Percentiles rank a stretch among this genome's conserved stretches.
Evolutionary conservation across 2,329 filamentous ascomycete genomes (phyloP).

Genomic region (Helminthosporium solani): DNA sequence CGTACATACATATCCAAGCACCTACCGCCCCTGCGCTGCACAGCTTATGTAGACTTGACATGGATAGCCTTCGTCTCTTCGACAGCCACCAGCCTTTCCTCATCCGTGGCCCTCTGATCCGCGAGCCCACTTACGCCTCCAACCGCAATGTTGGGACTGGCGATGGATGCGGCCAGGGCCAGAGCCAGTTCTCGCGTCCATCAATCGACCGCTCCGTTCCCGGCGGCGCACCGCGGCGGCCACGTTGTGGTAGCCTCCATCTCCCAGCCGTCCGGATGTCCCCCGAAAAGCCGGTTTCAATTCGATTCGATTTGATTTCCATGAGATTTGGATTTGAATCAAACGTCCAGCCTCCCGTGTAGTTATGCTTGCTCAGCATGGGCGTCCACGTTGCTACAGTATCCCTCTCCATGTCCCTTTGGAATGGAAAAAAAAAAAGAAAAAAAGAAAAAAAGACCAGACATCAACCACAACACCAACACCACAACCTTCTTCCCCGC

Average conservation of each 20-base stretch:
- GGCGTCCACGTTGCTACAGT: not conserved
- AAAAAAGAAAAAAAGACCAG: too few relatives aligned
- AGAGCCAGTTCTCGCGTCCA: conserved; percentile 12
- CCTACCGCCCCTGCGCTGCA: conserved; percentile 18
- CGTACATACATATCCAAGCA: not conserved
- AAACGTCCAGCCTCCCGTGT: not conserved
- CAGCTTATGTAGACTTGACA: conserved; percentile 32
- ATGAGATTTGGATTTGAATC: too few relatives aligned
- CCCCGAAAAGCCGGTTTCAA: not conserved
- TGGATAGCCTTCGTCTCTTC: conserved; percentile 22
- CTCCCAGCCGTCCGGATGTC: conserved; percentile 10
- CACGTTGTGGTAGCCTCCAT: conserved; percentile 34
- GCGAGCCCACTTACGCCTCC: conserved; percentile 33
- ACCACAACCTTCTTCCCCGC: conserved; percentile 13
- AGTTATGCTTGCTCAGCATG: too few relatives aligned
- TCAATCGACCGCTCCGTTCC: conserved; percentile 11
- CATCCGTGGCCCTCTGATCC: conserved; percentile 27
- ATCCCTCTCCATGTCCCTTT: not conserved
- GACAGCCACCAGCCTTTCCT: conserved; percentile 19
- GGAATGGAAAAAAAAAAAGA: too few relatives aligned
- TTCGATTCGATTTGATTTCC: too few relatives aligned
- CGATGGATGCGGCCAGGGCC: conserved; percentile 19
- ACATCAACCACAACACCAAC: too few relatives aligned
- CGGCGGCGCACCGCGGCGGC: conserved; percentile 27
- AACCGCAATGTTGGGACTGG: conserved; percentile 33